A percentile compares a stretch with the other conserved stretches of the same genome.
Evolutionary conservation across 495 filamentous ascomycete species (phyloP).

Genomic region (Chaetomidium leptoderma): DNA sequence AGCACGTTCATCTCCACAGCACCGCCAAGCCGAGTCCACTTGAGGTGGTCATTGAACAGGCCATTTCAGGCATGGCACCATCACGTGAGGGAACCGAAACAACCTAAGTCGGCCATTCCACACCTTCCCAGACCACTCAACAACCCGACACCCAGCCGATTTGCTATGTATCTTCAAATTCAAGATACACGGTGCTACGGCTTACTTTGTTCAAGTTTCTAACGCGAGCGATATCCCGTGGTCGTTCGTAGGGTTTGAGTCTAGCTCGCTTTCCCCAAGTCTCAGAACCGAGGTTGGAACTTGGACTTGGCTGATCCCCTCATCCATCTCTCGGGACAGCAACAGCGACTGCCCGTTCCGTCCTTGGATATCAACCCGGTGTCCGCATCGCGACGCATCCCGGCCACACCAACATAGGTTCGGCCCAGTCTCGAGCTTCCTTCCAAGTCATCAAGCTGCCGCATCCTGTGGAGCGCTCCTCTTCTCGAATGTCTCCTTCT

Average conservation of each 20-base stretch:
- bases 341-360: too few relatives aligned
- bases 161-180: too few relatives aligned
- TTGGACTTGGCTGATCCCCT: too few relatives aligned
- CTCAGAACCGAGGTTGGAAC: too few relatives aligned
- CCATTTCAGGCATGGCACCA: slow-evolving; percentile 17
- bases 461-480: slow-evolving; percentile 17
- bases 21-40: slow-evolving; percentile 15
- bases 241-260: too few relatives aligned
- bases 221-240: too few relatives aligned
- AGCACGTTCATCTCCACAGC: slow-evolving; percentile 20
- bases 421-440: neutral
- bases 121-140: neutral
- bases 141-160: neutral
- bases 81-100: slow-evolving; percentile 18
- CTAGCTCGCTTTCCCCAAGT: too few relatives aligned
- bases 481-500: slow-evolving; percentile 62
- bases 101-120: neutral
- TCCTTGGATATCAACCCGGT: too few relatives aligned
- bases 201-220: neutral
- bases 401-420: neutral
- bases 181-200: neutral
- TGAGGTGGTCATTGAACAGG: slow-evolving; percentile 4
- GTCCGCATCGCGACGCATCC: too few relatives aligned
- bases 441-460: neutral
- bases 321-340: too few relatives aligned